Base-by-base conservation (phyloP, 805 yeast species). In the Zygosaccharomyces bisporus region DNA sequence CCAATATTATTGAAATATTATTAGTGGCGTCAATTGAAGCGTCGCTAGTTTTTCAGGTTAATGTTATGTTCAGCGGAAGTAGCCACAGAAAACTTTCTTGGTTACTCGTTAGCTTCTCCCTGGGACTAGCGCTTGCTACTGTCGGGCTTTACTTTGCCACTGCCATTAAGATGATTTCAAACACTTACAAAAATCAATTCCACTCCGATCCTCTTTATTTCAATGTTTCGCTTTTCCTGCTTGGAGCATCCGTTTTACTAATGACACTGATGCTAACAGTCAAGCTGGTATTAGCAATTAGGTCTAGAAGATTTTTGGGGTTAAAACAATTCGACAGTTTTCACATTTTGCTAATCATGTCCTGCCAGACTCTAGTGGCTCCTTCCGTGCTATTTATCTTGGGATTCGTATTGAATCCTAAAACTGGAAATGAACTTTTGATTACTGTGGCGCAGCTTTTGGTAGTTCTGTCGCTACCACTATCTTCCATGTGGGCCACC, bases 401-500 rank as follows among this genome's bases (percentile, higher is more conserved):
- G 25, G 76, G 82, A 17, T 76, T 74, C 44, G 67, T 74, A 2
- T 56, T 69, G 24, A 54, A 64, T 17, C 44, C 63, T 18, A 54
- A 56, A 34, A 52, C 55, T 38, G 51, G 65, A 18, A 53, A 69
- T 23, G 69, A 73, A 53, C 60, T 73, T 29, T 49, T 80, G 52
- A 61, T 74, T 18, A 73, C 82, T 3, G 57, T 85, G 21, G 79
- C 86, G 2, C 67, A 79, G 2, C 68, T 85, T 18, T 53, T 88
- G 4, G 81, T 84, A 14, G 83, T 84, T 0, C 58, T 86, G 20
- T 84, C 90, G 3, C 69, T 89, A 43, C 96, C 96, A 1, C 64
- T 90, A 39, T 80, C 95, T 0, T 79, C 95, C 0, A 75, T 89
- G 76, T 89, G 97, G 97, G 95, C 96, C 0, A 70, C 82, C 3